phyloP scores from a whole-genome alignment of 176 grass and related monocot genomes.

The Oryza rufipogon region DNA sequence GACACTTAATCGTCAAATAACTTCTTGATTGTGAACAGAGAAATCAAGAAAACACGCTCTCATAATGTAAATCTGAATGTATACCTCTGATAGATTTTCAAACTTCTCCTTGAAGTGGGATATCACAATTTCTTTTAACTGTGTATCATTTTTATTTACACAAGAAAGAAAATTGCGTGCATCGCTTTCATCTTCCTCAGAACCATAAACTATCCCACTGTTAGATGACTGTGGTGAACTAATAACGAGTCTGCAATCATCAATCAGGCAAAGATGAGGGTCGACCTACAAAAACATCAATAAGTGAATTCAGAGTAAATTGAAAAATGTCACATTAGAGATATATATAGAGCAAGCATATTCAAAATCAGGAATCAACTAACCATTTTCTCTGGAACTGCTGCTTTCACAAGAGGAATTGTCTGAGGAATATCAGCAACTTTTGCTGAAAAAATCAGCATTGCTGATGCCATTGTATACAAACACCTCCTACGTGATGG shows the following conservation, averaged over 20 bases:
- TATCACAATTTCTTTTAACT: constrained; percentile 73
- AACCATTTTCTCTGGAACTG: constrained; percentile 66
- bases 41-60: constrained; percentile 20
- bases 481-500: constrained; percentile 84
- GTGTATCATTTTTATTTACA: constrained; percentile 63
- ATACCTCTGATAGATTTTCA: constrained; percentile 71
- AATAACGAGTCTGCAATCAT: constrained; percentile 55
- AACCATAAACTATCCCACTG: constrained; percentile 60
- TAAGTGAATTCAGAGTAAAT: constrained; percentile 9
- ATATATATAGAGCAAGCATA: background rate
- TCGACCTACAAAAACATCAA: constrained; percentile 67
- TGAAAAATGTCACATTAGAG: background rate
- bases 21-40: constrained; percentile 16
- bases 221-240: constrained; percentile 52
- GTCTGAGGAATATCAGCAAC: constrained; percentile 59
- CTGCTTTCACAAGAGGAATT: constrained; percentile 54
- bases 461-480: constrained; percentile 78
- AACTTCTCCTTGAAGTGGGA: constrained; percentile 69
- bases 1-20: constrained; percentile 24
- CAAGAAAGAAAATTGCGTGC: constrained; percentile 73
- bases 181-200: constrained; percentile 78
- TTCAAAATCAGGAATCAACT: constrained; percentile 41
- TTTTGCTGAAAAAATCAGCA: constrained; percentile 89
- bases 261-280: constrained; percentile 75
- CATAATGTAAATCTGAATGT: constrained; percentile 30